Evolutionary conservation across 164 flowering plant genomes (phyloP), one percentile per base, ranked within the genome.

Genomic region (Liquidambar formosana): DNA sequence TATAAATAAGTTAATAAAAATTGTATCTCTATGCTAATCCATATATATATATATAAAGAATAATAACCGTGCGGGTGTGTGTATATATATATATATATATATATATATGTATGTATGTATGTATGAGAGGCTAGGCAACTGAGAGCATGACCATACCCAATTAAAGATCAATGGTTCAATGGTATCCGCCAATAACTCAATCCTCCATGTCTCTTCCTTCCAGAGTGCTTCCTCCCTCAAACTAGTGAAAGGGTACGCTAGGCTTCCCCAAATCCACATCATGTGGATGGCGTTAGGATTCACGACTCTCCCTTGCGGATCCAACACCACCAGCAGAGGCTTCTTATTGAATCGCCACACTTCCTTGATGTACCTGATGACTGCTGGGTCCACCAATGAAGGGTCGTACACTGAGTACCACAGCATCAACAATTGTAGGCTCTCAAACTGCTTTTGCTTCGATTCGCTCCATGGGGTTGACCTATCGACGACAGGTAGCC

Each of bases 401-500:
- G 90, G 94, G 27, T 89, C 80, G 22, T 64, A 28, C 25, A 87
- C 77, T 0, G 88, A 77, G 80, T 79, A 78, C 97, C 97, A 90
- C 2, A 86, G 83, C 94, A 92, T 94, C 51, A 10, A 6, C 9
- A 27, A 8, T 61, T 75, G 75, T 10, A 79, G 54, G 0, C 33
- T 10, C 67, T 82, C 84, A 48, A 86, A 86, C 13, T 38, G 64
- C 27, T 72, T 62, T 21, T 82, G 75, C 67, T 71, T 79, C 12
- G 33, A 75, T 1, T 81, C 83, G 0, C 63, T 77, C 90, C 89
- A 84, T 26, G 82, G 77, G n/a, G 64, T 38, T 0, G 75, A 57
- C 58, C 73, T 70, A 66, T 87, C 96, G 13, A 81, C 77, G 0
- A 93, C 71, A 0, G 99, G 99, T 8, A 95, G 66, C 99, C 99